These are phyloP conservation scores for Quercus wislizeni DNA, from an alignment of 306 rosid genomes.

Conservation along the genomic window DNA sequence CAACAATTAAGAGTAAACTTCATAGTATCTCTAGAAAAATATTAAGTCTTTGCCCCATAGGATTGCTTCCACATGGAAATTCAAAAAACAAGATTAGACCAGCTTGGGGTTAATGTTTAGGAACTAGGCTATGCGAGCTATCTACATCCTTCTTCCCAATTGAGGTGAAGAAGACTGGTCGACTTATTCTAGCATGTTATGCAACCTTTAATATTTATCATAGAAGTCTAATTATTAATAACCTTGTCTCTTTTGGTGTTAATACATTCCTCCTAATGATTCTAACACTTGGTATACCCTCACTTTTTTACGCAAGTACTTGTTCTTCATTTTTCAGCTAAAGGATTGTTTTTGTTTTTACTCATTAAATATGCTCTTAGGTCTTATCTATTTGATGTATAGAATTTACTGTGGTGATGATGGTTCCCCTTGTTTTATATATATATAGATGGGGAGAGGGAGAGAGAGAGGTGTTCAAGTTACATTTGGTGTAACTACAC, in stretches of 20 bases:
- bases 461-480: too few relatives aligned
- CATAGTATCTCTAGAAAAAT: neutral
- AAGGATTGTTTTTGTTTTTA: neutral
- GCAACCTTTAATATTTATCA: neutral
- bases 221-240: neutral
- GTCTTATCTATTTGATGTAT: conserved; percentile 9
- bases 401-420: neutral
- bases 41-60: neutral
- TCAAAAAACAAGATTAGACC: neutral
- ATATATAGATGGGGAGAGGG: too few relatives aligned
- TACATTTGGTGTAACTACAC: too few relatives aligned
- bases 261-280: neutral
- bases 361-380: neutral
- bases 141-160: neutral
- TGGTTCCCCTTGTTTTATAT: neutral
- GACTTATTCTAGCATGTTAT: neutral
- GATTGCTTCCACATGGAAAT: neutral
- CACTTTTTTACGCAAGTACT: conserved; percentile 2
- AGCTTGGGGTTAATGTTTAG: neutral
- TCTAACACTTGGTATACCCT: neutral
- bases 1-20: neutral
- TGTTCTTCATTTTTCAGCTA: neutral
- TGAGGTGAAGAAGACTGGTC: neutral
- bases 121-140: neutral
- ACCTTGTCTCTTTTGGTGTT: too few relatives aligned